These are phyloP conservation scores for Cercospora sesami DNA, from an alignment of 2,329 filamentous ascomycete genomes.

Conservation along the genomic window DNA sequence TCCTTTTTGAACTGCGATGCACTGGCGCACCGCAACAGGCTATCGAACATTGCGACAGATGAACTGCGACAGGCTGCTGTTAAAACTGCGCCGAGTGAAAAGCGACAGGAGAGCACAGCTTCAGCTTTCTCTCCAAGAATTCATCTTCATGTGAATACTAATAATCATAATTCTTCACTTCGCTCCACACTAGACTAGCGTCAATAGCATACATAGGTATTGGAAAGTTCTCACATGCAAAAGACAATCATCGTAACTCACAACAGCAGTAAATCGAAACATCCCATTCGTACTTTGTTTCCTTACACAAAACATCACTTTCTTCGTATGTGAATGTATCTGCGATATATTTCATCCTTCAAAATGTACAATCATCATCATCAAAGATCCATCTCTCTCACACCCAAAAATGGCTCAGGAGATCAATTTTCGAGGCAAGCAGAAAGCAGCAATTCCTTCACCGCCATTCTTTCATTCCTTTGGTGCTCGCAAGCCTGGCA, in stretches of 20 bases:
- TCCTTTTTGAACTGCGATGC: too few species aligned
- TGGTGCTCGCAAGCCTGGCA: not conserved
- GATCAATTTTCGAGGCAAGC: not conserved
- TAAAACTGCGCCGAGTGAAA: not conserved
- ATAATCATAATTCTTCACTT: not conserved
- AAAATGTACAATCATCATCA: not conserved
- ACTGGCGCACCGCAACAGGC: too few species aligned
- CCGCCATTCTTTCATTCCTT: not conserved
- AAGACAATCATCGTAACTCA: not conserved
- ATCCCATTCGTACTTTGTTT: too few species aligned
- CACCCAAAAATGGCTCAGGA: not conserved
- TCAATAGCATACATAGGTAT: not conserved
- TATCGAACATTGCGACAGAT: too few species aligned
- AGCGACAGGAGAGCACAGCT: too few species aligned
- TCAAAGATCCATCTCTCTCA: not conserved
- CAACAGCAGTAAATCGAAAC: not conserved
- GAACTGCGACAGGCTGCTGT: too few species aligned
- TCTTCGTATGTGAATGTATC: not conserved
- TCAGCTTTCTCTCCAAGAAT: too few species aligned
- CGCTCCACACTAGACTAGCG: not conserved
- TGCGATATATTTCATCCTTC: not conserved
- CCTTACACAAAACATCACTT: not conserved
- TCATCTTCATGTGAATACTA: too few species aligned
- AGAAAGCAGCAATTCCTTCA: not conserved
- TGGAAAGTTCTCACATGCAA: not conserved